These are phyloP conservation scores for Ganoderma multipileum DNA, from an alignment of 1,284 basidiomycete genomes.

Conservation along the genomic window DNA sequence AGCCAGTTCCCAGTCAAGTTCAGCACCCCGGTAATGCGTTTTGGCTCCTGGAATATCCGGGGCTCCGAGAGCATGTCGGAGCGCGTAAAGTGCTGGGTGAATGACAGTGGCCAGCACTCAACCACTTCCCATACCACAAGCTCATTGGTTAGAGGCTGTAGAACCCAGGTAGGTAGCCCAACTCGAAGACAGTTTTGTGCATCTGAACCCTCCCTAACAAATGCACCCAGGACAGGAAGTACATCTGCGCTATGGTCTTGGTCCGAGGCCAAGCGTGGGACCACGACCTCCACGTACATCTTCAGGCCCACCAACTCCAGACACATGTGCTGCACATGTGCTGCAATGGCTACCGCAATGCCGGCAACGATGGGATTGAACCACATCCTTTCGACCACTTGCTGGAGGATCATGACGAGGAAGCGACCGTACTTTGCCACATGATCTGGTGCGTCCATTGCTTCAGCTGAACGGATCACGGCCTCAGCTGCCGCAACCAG, in stretches of 20 bases:
- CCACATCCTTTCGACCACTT: neutral
- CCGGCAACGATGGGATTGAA: neutral
- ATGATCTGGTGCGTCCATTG: neutral
- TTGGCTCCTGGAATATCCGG: too few relatives aligned
- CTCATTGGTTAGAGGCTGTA: slow-evolving; percentile 3
- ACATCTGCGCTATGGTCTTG: neutral
- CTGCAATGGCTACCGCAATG: slow-evolving; percentile 4
- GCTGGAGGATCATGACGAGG: slow-evolving; percentile 5
- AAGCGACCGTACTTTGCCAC: neutral
- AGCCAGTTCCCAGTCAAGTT: neutral
- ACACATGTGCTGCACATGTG: slow-evolving; percentile 9
- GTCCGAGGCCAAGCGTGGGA: neutral
- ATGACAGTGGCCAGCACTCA: neutral
- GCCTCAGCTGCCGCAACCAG: neutral
- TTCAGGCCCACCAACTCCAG: slow-evolving; percentile 10
- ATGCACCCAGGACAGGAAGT: slow-evolving; percentile 7
- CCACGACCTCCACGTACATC: neutral
- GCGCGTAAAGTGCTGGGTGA: too few relatives aligned
- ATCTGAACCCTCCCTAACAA: neutral
- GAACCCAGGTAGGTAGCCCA: slow-evolving; percentile 10
- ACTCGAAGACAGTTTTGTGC: neutral
- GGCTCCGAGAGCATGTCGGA: too few relatives aligned
- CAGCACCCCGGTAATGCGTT: neutral
- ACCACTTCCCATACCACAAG: slow-evolving; percentile 9
- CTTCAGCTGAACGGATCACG: neutral